phyloP scores from a whole-genome alignment of 208 protist species.

The Endotrypanum monterogeii region DNA sequence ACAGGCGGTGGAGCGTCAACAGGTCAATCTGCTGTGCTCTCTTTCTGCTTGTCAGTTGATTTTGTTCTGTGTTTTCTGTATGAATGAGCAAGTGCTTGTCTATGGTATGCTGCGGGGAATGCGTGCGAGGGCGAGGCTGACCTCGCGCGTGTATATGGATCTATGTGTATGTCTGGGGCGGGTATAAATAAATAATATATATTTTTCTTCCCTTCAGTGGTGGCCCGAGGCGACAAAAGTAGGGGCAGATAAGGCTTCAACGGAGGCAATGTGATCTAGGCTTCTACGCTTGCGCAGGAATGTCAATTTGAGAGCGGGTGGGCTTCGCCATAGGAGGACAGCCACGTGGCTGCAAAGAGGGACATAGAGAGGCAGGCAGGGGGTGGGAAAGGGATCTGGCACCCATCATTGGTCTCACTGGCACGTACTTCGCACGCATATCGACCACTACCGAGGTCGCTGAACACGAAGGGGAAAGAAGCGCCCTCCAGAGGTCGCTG shows the following conservation, averaged over 20 bases:
- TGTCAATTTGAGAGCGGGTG: neutral
- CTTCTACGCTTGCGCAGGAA: neutral
- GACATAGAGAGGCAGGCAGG: neutral
- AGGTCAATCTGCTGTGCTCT: no score
- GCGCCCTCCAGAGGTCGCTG: neutral
- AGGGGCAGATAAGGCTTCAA: neutral
- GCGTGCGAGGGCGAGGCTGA: neutral
- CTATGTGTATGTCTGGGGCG: neutral
- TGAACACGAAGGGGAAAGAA: neutral
- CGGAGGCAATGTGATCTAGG: neutral
- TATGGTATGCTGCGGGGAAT: neutral
- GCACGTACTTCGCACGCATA: neutral
- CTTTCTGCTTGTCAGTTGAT: neutral
- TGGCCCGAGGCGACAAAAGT: neutral
- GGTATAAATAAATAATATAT: no score
- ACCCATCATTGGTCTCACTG: neutral
- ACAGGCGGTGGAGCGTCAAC: neutral
- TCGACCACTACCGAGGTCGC: neutral
- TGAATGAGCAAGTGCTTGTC: neutral
- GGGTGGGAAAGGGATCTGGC: neutral
- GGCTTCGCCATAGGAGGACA: neutral
- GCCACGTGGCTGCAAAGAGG: neutral
- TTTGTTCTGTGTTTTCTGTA: no score
- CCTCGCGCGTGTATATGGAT: constrained; percentile 1
- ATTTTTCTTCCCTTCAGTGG: neutral